Percentiles rank a stretch among this genome's conserved stretches.
Evolutionary conservation across 1,284 basidiomycete genomes (phyloP).

Genomic region (Chiua sp.): DNA sequence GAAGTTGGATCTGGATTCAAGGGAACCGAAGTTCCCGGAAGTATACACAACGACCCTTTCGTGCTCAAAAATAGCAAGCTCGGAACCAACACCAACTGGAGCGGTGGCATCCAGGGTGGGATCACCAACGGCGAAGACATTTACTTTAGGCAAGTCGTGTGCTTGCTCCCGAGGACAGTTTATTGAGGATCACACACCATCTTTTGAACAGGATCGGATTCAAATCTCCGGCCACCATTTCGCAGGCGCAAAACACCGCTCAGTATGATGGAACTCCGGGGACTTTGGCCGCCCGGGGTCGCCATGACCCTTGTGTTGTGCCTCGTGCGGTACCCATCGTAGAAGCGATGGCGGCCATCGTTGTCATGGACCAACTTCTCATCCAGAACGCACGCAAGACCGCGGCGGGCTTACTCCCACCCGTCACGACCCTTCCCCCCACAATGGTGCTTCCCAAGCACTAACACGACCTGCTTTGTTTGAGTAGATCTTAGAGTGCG

Average conservation of each 20-base stretch:
- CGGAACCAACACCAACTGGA: constrained; percentile 94
- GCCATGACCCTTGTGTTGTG: constrained; percentile 98
- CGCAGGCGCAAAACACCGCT: constrained; percentile 89
- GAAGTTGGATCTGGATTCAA: constrained; percentile 98
- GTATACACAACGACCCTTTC: constrained; percentile 94
- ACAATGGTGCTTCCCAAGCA: constrained; percentile 75
- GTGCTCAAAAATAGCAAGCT: constrained; percentile 74
- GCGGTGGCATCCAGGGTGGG: constrained; percentile 97
- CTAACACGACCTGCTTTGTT: constrained; percentile 11
- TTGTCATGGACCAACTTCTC: constrained; percentile 92
- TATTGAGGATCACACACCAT: constrained; percentile 8
- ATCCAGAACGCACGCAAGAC: constrained; percentile 84
- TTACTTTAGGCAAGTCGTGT: constrained; percentile 83
- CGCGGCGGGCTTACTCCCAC: constrained; percentile 69
- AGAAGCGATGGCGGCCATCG: constrained; percentile 96
- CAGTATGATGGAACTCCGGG: constrained; percentile 94
- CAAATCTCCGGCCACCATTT: constrained; percentile 99
- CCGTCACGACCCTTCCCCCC: constrained; percentile 84
- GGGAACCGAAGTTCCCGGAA: constrained; percentile 95
- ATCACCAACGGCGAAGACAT: constrained; percentile 98
- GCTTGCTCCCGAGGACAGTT: neutral
- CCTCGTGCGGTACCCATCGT: constrained; percentile 98
- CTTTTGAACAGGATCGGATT: constrained; percentile 78
- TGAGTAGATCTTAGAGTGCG: neutral
- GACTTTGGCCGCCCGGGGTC: constrained; percentile 87